Percentiles rank a stretch among this genome's conserved stretches.
Evolutionary conservation across 2,329 filamentous ascomycete genomes (phyloP).

Genomic region (Exutisphaerella laricina): DNA sequence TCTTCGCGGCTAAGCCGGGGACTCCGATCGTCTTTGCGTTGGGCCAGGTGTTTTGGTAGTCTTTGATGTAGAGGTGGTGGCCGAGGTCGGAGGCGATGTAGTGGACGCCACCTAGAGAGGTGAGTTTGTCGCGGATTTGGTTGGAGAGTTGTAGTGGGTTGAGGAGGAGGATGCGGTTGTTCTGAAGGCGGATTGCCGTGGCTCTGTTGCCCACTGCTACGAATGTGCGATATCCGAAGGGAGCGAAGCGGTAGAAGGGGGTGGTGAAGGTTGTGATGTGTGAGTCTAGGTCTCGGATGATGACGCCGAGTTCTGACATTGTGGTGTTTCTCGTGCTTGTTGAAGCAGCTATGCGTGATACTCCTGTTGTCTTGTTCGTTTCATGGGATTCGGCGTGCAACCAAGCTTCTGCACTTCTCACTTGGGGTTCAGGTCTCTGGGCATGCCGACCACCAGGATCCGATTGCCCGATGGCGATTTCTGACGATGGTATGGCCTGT

Average conservation of each 20-base stretch:
- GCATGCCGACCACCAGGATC: too few relatives aligned
- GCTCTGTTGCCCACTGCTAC: conserved; percentile 16
- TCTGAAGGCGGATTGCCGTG: conserved; percentile 10
- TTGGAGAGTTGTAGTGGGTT: conserved; percentile 12
- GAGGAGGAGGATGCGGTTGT: conserved; percentile 11
- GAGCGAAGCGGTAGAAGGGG: conserved; percentile 17
- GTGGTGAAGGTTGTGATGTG: conserved; percentile 14
- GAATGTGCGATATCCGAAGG: conserved; percentile 15
- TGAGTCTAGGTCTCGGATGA: conserved; percentile 10
- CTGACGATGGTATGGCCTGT: too few relatives aligned
- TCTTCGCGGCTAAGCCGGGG: conserved; percentile 7
- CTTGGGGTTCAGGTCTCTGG: too few relatives aligned
- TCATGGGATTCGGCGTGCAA: too few relatives aligned
- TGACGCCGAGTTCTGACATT: conserved; percentile 3
- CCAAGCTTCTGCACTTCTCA: too few relatives aligned
- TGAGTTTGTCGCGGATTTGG: conserved; percentile 8
- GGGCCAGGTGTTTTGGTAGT: conserved; percentile 13
- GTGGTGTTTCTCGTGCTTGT: background rate
- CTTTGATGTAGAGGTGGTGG: conserved; percentile 14
- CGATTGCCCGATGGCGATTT: too few relatives aligned
- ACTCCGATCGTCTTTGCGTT: conserved; percentile 15
- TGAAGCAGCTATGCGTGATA: background rate
- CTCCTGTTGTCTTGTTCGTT: too few relatives aligned
- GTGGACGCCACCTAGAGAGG: conserved; percentile 12
- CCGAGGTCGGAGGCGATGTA: conserved; percentile 16